Base-by-base conservation (phyloP, 345 rosid genomes). In the Melastoma malabathricum region DNA sequence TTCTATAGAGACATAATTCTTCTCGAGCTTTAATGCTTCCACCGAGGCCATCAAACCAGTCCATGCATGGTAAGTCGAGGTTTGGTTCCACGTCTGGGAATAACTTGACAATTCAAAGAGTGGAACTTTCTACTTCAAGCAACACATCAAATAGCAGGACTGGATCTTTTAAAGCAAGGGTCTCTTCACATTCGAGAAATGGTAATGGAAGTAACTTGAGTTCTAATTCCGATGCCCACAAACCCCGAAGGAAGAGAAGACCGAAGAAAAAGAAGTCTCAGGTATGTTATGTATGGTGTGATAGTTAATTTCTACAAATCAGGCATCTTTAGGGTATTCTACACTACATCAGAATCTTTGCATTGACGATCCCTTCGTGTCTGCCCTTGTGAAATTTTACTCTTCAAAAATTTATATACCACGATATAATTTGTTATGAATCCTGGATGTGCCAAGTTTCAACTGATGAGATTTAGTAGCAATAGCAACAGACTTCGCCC, bases 1-100 rank as follows among this genome's bases (percentile, higher is more conserved):
- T 27, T 57, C 10, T 69, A 52, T 56, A 77, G 88, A 83, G 73
- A 59, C 82, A 83, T 70, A 75, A 66, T 59, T 76, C 86, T 65
- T 89, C 90, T 57, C 76, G 88, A 68, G 88, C 88, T 68, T 72
- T 75, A 57, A 87, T 93, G 99, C 97, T 82, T 16, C 99, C 99
- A 46, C 99, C 99, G 13, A 72, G 84, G 29, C 86, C 85, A 61
- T 81, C 83, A 51, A 71, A 69, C 53, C 68, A 66, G 19, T 65
- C 75, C 14, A 57, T 57, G 25, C 63, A 2, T 59, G 44, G 66
- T 58, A 74, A 61, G 50, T 76, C 84, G 63, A 85, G 84, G 70
- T 77, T 83, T 66, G 89, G 75, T 48, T 64, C 86, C 55, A 77
- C 94, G 38, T 67, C 79, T 15, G 76, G 82, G 68, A 78, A 70